Evolutionary conservation across 345 rosid genomes (phyloP).

Genomic region (Aquilaria yunnanensis): DNA sequence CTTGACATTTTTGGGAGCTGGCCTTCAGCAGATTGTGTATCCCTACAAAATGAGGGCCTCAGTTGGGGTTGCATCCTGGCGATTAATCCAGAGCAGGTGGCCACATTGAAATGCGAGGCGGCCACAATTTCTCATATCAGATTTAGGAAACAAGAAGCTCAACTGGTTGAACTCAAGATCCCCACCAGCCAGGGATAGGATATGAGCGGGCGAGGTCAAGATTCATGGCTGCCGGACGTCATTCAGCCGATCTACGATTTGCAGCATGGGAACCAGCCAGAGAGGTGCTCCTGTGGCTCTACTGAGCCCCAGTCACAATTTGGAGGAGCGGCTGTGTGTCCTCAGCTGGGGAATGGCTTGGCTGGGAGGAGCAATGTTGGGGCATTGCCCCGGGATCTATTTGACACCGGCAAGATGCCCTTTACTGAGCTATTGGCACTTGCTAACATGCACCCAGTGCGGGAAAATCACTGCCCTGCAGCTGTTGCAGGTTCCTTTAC

Average conservation of each 20-base stretch:
- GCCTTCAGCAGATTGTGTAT: no score
- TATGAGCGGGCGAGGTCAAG: constrained; percentile 16
- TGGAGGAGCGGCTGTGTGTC: constrained; percentile 8
- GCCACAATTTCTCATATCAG: no score
- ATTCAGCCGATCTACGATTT: constrained; percentile 30
- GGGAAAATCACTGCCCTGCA: no score
- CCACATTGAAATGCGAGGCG: no score
- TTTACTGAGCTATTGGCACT: constrained; percentile 46
- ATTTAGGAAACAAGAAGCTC: no score
- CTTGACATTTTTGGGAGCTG: no score
- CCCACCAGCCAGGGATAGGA: constrained; percentile 15
- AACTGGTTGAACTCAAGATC: no score
- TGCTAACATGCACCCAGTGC: constrained; percentile 16
- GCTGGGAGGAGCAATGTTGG: not conserved
- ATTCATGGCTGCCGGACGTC: constrained; percentile 48
- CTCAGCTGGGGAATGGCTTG: not conserved
- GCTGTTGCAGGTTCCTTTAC: not conserved
- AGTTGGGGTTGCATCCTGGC: no score
- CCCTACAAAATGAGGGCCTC: no score
- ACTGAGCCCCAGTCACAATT: constrained; percentile 14
- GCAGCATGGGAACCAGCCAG: constrained; percentile 22
- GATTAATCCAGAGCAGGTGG: no score
- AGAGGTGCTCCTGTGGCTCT: constrained; percentile 23
- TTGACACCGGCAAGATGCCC: constrained; percentile 23
- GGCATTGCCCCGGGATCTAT: constrained; percentile 3